Conservation (phyloP, 73 alveolate genomes). For the Uronychia binucleata region DNA sequence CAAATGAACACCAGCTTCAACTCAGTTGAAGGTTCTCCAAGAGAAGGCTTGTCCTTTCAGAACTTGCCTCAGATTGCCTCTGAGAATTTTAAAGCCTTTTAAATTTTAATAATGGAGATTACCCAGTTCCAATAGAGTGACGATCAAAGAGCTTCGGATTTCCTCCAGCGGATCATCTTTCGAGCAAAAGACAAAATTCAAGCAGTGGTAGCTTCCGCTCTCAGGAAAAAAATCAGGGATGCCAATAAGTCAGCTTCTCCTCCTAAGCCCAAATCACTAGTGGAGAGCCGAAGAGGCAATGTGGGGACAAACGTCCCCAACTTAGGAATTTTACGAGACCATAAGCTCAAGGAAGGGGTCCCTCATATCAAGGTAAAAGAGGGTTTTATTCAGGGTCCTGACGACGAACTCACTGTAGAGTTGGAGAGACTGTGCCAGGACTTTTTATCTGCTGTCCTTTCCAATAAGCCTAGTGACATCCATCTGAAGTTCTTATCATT, state of each 20-base stretch:
- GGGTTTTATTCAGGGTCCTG: neutral
- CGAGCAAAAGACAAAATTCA: neutral
- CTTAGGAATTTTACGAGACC: no score
- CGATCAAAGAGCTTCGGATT: neutral
- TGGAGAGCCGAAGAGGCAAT: no score
- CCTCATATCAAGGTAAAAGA: no score
- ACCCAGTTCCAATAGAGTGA: neutral
- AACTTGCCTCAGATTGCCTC: neutral
- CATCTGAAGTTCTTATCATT: neutral
- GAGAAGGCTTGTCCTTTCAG: neutral
- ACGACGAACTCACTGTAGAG: neutral
- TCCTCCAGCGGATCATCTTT: neutral
- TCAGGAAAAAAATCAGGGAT: neutral
- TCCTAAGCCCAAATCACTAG: neutral
- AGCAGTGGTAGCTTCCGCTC: neutral
- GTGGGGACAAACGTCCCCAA: no score
- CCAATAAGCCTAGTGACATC: neutral
- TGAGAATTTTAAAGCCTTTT: neutral
- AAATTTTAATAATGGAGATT: neutral
- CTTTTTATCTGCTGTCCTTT: neutral
- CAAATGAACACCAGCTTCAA: neutral
- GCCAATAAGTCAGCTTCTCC: neutral
- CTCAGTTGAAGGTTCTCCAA: neutral
- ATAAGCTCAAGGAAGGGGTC: no score
- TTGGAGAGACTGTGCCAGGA: conserved; percentile 12